Conservation (phyloP, 2,329 filamentous ascomycete species). For the Talaromyces albobiverticillius region DNA sequence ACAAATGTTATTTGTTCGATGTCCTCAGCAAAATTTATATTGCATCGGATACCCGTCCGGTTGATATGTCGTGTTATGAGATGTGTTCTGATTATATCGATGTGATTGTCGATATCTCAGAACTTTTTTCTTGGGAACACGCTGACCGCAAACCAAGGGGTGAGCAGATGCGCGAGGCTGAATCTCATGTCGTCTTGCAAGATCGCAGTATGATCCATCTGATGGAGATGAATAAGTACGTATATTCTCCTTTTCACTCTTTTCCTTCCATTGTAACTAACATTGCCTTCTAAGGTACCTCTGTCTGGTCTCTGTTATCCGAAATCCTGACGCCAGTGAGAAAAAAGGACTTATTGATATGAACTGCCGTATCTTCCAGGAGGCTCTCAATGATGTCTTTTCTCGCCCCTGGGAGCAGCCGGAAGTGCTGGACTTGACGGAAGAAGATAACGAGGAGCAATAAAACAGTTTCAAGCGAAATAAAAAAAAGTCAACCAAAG, state of each 20-base stretch:
- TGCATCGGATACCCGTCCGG: constrained; percentile 87
- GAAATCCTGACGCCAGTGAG: constrained; percentile 61
- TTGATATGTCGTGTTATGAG: constrained; percentile 94
- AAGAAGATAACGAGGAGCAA: constrained; percentile 6
- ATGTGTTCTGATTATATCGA: constrained; percentile 99
- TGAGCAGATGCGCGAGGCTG: constrained; percentile 53
- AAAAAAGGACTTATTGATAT: constrained; percentile 65
- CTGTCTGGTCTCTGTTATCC: constrained; percentile 63
- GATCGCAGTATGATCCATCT: constrained; percentile 62
- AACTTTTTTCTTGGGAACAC: constrained; percentile 80
- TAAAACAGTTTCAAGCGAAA: neutral
- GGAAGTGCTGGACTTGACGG: neutral
- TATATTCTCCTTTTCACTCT: neutral
- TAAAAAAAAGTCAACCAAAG: neutral
- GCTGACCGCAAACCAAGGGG: constrained; percentile 39
- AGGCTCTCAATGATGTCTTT: constrained; percentile 61
- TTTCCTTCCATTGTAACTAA: constrained; percentile 16
- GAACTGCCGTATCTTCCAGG: constrained; percentile 63
- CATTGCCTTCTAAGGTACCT: constrained; percentile 49
- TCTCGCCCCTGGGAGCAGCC: constrained; percentile 47
- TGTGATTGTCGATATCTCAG: constrained; percentile 93
- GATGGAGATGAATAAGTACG: constrained; percentile 64
- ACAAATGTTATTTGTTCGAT: constrained; percentile 98
- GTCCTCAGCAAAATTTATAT: constrained; percentile 98
- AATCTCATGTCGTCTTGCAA: constrained; percentile 62